Evolutionary conservation across 805 yeast species (phyloP), one percentile per base, ranked within the genome.

Genomic region (Yamadazyma sp.): DNA sequence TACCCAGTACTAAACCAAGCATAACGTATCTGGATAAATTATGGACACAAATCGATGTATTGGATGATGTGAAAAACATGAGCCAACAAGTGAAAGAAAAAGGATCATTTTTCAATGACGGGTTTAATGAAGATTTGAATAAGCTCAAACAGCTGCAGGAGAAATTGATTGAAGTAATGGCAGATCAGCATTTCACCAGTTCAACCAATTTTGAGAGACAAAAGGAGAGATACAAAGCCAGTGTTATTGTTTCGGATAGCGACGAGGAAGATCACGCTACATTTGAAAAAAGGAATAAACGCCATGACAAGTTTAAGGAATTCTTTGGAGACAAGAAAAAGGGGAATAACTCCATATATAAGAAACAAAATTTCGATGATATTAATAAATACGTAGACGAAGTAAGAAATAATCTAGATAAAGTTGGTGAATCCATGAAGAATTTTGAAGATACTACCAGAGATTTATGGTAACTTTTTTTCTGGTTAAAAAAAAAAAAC

Each of bases 41-140:
- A 30, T 89, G 95, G 95, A 80, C 91, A 5, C 94, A 86, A 47
- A 80, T 88, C 32, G 95, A 85, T 49, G 82, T 85, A 0, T 67
- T 91, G 43, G 89, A 86, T 44, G 95, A 86, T 44, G 93, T 87
- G 6, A 73, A 75, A 38, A 68, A 66, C 33, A 69, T 82, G 65
- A 77, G 86, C 1, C 49, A 50, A 12, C 65, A 70, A 27, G 70
- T 71, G 4, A 48, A 60, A 30, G 45, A 49, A 44, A 70, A 56
- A 31, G 70, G 69, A 27, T 68, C 71, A n/a, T 74, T 66, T 49
- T 78, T 79, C 50, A 74, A 73, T 36, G 65, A 59, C 4, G 55
- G 63, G 27, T 82, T 81, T 51, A 64, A 69, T 12, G 56, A 61
- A 6, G 76, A 77, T 30, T 57, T 86, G 33, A 53, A 56, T n/a